A percentile compares a stretch with the other conserved stretches of the same genome.
phyloP scores from a whole-genome alignment of 345 rosid genomes.

The Dipteronia dyeriana region DNA sequence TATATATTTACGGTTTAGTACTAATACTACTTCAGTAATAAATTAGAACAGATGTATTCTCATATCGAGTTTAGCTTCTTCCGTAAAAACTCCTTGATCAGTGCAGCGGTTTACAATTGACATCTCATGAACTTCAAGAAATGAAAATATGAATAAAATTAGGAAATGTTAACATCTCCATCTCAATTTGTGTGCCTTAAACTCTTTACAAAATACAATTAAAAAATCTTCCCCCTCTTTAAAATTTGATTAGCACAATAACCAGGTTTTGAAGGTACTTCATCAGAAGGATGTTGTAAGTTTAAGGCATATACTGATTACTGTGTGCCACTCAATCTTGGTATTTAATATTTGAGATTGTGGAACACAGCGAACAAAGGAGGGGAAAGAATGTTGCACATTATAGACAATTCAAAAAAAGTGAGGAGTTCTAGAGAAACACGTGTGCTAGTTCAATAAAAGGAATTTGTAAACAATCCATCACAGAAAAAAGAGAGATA shows the following conservation, averaged over 20 bases:
- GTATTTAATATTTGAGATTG: background rate
- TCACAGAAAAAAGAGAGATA: slow-evolving; percentile 2
- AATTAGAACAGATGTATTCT: background rate
- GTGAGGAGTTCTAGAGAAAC: background rate
- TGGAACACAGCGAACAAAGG: background rate
- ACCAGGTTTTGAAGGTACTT: background rate
- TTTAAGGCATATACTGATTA: background rate
- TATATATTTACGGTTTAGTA: background rate
- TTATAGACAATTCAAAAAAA: background rate
- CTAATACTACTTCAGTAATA: background rate
- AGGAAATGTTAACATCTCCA: background rate
- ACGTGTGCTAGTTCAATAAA: too few species aligned
- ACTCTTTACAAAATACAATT: background rate
- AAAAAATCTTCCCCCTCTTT: background rate
- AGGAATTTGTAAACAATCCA: background rate
- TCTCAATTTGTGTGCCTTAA: background rate
- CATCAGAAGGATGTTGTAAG: background rate
- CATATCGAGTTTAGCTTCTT: background rate
- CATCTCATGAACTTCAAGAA: background rate
- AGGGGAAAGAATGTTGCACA: background rate
- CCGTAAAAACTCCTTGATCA: background rate
- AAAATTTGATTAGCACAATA: background rate
- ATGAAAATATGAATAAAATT: background rate
- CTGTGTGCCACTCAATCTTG: background rate
- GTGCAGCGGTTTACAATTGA: background rate